Evolutionary conservation across 768 basidiomycete species (phyloP).

Genomic region (Termitomyces bulborhizus): DNA sequence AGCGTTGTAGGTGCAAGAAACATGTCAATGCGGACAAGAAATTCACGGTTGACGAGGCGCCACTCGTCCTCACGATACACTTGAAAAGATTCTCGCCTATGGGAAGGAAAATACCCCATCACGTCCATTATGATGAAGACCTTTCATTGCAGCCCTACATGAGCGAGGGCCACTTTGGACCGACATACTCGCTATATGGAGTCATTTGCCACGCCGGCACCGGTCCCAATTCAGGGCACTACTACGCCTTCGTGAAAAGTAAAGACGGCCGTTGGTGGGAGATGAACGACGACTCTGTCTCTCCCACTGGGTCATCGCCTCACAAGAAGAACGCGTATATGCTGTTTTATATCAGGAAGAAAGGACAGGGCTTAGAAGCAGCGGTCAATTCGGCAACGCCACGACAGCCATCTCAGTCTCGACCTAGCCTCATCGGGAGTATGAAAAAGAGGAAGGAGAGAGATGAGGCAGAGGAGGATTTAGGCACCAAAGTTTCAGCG

Average conservation of each 20-base stretch:
- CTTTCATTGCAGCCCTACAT: conserved; percentile 73
- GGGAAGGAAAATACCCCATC: conserved; percentile 79
- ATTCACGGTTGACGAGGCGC: conserved; percentile 86
- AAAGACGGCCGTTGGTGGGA: conserved; percentile 73
- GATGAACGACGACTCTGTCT: conserved; percentile 89
- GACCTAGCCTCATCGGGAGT: conserved; percentile 37
- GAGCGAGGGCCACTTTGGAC: conserved; percentile 74
- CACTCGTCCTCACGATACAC: conserved; percentile 84
- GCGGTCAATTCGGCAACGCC: conserved; percentile 35
- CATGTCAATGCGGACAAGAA: conserved; percentile 85
- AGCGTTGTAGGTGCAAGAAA: conserved; percentile 72
- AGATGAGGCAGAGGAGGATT: conserved; percentile 39
- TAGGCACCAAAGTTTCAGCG: conserved; percentile 39
- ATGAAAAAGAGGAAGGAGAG: conserved; percentile 43
- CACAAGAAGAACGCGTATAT: conserved; percentile 83
- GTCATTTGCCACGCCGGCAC: conserved; percentile 90
- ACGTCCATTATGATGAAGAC: conserved; percentile 71
- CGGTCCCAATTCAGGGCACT: conserved; percentile 94
- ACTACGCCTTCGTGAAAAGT: conserved; percentile 79
- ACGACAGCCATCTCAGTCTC: conserved; percentile 16
- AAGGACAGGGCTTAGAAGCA: conserved; percentile 67
- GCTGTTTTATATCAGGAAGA: conserved; percentile 83
- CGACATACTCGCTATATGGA: conserved; percentile 82
- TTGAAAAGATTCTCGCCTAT: conserved; percentile 91
- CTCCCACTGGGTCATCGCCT: conserved; percentile 35